These are phyloP conservation scores for Osmozyma mogii DNA, from an alignment of 805 yeast species.

Conservation along the genomic window DNA sequence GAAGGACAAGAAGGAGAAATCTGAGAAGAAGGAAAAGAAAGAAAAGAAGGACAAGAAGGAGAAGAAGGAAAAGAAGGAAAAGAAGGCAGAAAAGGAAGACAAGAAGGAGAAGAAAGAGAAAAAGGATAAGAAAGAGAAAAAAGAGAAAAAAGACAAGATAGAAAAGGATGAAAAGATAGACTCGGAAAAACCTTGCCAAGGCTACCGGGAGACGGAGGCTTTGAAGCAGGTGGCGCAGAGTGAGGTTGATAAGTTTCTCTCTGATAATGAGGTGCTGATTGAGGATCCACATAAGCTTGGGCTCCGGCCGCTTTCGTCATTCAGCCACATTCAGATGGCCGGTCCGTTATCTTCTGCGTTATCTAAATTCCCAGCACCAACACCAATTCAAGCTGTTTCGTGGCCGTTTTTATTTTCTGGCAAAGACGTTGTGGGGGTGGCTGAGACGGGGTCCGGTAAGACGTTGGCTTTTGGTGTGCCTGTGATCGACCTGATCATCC, in stretches of 20 bases:
- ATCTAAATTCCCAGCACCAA: not conserved
- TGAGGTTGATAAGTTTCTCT: conserved; percentile 55
- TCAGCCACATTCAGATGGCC: conserved; percentile 40
- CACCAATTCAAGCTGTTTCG: not conserved
- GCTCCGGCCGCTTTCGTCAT: conserved; percentile 63
- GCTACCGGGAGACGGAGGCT: conserved; percentile 32
- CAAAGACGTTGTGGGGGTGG: conserved; percentile 78
- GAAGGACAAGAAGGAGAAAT: conserved; percentile 14
- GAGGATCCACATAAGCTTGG: conserved; percentile 55
- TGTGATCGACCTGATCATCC: conserved; percentile 38
- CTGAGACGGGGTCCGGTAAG: conserved; percentile 95
- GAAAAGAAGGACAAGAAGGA: conserved; percentile 17
- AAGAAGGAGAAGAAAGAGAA: conserved; percentile 1
- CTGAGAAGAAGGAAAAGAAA: conserved; percentile 11
- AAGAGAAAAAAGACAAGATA: conserved; percentile 13
- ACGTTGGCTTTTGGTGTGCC: conserved; percentile 82
- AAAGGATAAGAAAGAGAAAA: conserved; percentile 11
- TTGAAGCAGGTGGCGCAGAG: conserved; percentile 38
- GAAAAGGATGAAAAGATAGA: not conserved
- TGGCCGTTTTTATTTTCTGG: not conserved
- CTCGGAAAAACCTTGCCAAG: conserved; percentile 3
- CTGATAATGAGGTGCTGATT: conserved; percentile 68
- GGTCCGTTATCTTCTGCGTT: not conserved
- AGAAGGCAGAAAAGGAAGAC: conserved; percentile 10
- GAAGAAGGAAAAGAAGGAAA: conserved; percentile 15